A percentile compares a stretch with the other conserved stretches of the same genome.
Evolutionary conservation across 1,284 basidiomycete genomes (phyloP).

Genomic region (Cryptococcus wingfieldii): DNA sequence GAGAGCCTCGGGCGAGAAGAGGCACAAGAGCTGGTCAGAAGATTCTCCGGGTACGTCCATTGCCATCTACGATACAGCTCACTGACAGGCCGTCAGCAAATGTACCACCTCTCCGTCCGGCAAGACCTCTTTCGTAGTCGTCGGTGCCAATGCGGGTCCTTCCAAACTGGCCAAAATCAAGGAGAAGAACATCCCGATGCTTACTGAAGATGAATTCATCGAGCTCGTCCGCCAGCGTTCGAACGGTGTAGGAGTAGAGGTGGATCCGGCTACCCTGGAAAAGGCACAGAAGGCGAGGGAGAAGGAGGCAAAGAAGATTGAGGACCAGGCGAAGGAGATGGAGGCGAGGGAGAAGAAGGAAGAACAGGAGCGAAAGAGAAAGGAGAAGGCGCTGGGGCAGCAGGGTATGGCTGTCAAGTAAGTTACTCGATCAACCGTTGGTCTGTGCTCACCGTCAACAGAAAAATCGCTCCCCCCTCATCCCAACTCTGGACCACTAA

Average conservation of each 20-base stretch:
- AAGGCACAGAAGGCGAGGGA: slow-evolving; percentile 68
- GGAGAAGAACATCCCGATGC: slow-evolving; percentile 68
- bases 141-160: slow-evolving; percentile 83
- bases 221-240: slow-evolving; percentile 67
- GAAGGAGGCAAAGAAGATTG: slow-evolving; percentile 62
- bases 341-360: slow-evolving; percentile 59
- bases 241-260: slow-evolving; percentile 20
- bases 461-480: slow-evolving; percentile 49
- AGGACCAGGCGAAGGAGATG: slow-evolving; percentile 66
- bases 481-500: slow-evolving; percentile 89
- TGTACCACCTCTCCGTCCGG: slow-evolving; percentile 83
- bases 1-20: slow-evolving; percentile 83
- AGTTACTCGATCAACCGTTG: slow-evolving; percentile 10
- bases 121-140: slow-evolving; percentile 83
- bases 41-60: slow-evolving; percentile 73
- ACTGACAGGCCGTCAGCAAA: slow-evolving; percentile 55
- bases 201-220: slow-evolving; percentile 85
- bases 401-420: slow-evolving; percentile 44
- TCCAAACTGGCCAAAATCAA: slow-evolving; percentile 81
- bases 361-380: slow-evolving; percentile 64
- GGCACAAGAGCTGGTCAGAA: slow-evolving; percentile 80
- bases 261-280: slow-evolving; percentile 75
- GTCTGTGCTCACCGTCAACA: slow-evolving; percentile 11
- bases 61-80: not conserved
- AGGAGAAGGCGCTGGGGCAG: slow-evolving; percentile 48